Base-by-base conservation (phyloP, 2,329 filamentous ascomycete genomes). In the Teratosphaeria zuluensis region DNA sequence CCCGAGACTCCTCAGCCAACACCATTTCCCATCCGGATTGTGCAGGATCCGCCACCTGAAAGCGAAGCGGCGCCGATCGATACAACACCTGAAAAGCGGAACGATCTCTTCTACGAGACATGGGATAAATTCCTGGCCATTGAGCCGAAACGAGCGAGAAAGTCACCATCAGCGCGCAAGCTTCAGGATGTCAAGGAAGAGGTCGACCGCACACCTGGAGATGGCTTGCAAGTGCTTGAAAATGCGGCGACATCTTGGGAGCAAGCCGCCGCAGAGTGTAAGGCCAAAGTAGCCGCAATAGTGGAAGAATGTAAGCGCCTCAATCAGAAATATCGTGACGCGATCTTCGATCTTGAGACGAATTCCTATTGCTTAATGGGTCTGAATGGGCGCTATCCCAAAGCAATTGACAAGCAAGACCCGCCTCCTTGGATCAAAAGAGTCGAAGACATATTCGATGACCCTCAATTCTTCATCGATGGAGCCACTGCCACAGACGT, bases 281-380 rank as follows among this genome's bases (percentile, higher is more conserved):
- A 77, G 57, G 81, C 81, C 58, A 81, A 82, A 56, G 82, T 85
- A 5, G 74, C 77, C 8, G 80, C 81, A 60, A 84, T 84, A 58
- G 78, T 81, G 32, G 77, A 76, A 59, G 82, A 85, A 66, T 95
- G 90, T 70, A 80, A 84, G 24, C 81, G 88, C 8, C 78, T 90
- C 59, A 95, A 95, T 72, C 87, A 90, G 68, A 92, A 90, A 72
- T 96, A 95, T 70, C 82, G 87, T 16, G 90, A 95, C 69, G 83
- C 86, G n/a, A 85, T 94, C 71, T 95, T 95, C 69, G 88, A 95
- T 70, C 84, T 95, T 56, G 90, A 94, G 69, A 77, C 82, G 42
- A 89, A 92, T 70, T 57, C 61, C 11, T 65, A 68, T 54, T 68
- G 66, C 77, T 52, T 70, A 51, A 61, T 63, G 51, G 63, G 61